A percentile compares a stretch with the other conserved stretches of the same genome.
phyloP scores from a whole-genome alignment of 176 grass and related monocot genomes.

The Tillandsia leiboldiana region DNA sequence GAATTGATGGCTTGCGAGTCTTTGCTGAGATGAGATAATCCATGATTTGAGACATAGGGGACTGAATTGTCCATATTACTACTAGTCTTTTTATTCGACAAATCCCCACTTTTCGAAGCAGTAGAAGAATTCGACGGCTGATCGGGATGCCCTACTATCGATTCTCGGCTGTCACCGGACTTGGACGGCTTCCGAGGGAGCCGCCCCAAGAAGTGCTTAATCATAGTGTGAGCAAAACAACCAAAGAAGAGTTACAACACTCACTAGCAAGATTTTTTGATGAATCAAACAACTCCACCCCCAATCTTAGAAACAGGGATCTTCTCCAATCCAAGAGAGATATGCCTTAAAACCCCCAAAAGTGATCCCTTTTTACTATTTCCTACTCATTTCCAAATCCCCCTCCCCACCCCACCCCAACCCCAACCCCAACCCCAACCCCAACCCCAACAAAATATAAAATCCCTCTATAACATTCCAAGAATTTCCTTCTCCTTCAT shows the following conservation, averaged over 20 bases:
- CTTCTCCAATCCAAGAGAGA: too few species aligned
- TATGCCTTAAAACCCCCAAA: too few species aligned
- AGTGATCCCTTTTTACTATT: too few species aligned
- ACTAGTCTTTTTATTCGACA: slow-evolving; percentile 32
- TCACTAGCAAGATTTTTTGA: too few species aligned
- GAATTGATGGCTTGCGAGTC: neutral
- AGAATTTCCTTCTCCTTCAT: too few species aligned
- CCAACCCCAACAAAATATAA: too few species aligned
- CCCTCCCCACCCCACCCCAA: too few species aligned
- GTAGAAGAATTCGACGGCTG: slow-evolving; percentile 55
- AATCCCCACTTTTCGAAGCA: slow-evolving; percentile 41
- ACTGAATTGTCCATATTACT: slow-evolving; percentile 37
- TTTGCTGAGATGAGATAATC: slow-evolving; percentile 1
- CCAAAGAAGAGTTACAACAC: neutral
- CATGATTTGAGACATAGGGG: slow-evolving; percentile 25
- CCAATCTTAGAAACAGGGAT: too few species aligned
- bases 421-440: too few species aligned
- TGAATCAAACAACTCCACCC: too few species aligned
- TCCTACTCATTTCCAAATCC: too few species aligned
- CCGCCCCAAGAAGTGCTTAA: slow-evolving; percentile 84
- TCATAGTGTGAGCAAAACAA: slow-evolving; percentile 36
- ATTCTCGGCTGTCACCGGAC: slow-evolving; percentile 55
- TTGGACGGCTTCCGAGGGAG: slow-evolving; percentile 74
- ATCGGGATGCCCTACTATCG: slow-evolving; percentile 26
- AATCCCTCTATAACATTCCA: too few species aligned